Conservation (phyloP, 257 asterid species). For the Leonotis leonurus region DNA sequence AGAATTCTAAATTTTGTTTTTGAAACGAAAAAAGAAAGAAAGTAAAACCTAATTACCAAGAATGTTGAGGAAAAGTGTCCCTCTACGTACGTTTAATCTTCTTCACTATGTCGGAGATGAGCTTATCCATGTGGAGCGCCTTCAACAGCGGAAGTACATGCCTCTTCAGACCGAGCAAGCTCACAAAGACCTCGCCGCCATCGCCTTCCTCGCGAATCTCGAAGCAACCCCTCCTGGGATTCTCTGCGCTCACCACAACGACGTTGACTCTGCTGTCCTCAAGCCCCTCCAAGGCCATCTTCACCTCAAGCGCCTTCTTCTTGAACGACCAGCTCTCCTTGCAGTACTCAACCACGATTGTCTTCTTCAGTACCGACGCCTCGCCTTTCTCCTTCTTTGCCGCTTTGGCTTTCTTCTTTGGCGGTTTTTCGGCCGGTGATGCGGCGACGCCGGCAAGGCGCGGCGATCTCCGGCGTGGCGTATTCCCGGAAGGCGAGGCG, state of each 20-base stretch:
- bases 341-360: slow-evolving; percentile 61
- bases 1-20: too few species aligned
- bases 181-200: slow-evolving; percentile 60
- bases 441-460: slow-evolving; percentile 15
- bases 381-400: background rate
- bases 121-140: slow-evolving; percentile 58
- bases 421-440: slow-evolving; percentile 17
- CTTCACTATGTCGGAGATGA: slow-evolving; percentile 48
- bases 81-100: slow-evolving; percentile 27
- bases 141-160: slow-evolving; percentile 58
- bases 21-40: background rate
- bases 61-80: slow-evolving; percentile 17
- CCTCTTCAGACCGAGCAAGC: slow-evolving; percentile 69
- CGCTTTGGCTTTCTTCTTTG: slow-evolving; percentile 29
- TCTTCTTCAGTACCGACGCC: slow-evolving; percentile 20
- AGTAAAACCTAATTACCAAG: background rate
- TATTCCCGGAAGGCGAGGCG: slow-evolving; percentile 2
- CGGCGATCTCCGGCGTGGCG: slow-evolving; percentile 39
- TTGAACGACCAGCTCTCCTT: slow-evolving; percentile 58
- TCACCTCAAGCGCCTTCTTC: slow-evolving; percentile 54
- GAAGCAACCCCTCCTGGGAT: slow-evolving; percentile 83
- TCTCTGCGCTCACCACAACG: slow-evolving; percentile 64
- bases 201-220: slow-evolving; percentile 73
- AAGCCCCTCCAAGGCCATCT: slow-evolving; percentile 51
- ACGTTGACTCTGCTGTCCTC: slow-evolving; percentile 46